Conservation (phyloP, 1,139 yeast genomes). For the Eremothecium sinecaudum region DNA sequence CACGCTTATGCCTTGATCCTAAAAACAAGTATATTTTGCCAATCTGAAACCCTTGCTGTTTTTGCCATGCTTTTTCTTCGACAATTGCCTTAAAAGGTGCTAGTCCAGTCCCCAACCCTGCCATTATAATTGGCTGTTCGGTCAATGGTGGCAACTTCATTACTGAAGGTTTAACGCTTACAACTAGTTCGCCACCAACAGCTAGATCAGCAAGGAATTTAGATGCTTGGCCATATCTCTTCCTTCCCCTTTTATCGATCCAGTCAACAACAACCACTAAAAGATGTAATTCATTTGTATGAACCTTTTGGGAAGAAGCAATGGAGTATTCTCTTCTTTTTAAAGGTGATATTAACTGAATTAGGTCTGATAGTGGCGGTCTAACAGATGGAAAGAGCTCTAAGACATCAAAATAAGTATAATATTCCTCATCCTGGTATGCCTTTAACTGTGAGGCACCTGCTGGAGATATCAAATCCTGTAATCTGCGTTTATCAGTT, state of each 20-base stretch:
- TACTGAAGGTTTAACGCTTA: slow-evolving; percentile 91
- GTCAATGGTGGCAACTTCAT: slow-evolving; percentile 90
- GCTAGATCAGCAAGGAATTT: slow-evolving; percentile 72
- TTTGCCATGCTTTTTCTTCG: slow-evolving; percentile 93
- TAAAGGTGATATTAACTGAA: slow-evolving; percentile 67
- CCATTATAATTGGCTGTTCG: slow-evolving; percentile 87
- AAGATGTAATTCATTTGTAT: slow-evolving; percentile 83
- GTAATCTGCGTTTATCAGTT: slow-evolving; percentile 52
- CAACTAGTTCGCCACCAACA: slow-evolving; percentile 81
- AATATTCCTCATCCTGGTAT: slow-evolving; percentile 77
- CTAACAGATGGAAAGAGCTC: slow-evolving; percentile 74
- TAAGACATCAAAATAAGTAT: slow-evolving; percentile 73
- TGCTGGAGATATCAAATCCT: slow-evolving; percentile 58
- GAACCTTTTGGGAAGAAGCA: slow-evolving; percentile 90
- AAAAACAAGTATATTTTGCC: slow-evolving; percentile 83
- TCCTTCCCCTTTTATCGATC: slow-evolving; percentile 79
- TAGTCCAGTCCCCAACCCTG: slow-evolving; percentile 95
- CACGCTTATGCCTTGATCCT: slow-evolving; percentile 94
- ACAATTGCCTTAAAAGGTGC: slow-evolving; percentile 98
- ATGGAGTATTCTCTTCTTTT: slow-evolving; percentile 98
- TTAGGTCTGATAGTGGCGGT: slow-evolving; percentile 66
- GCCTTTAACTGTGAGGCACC: slow-evolving; percentile 83
- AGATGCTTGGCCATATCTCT: slow-evolving; percentile 90
- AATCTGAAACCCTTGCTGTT: slow-evolving; percentile 76
- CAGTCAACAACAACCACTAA: slow-evolving; percentile 95